A percentile compares a stretch with the other conserved stretches of the same genome.
Evolutionary conservation across 176 grass and related monocot species (phyloP).

Genomic region (Musa schizocarpa): DNA sequence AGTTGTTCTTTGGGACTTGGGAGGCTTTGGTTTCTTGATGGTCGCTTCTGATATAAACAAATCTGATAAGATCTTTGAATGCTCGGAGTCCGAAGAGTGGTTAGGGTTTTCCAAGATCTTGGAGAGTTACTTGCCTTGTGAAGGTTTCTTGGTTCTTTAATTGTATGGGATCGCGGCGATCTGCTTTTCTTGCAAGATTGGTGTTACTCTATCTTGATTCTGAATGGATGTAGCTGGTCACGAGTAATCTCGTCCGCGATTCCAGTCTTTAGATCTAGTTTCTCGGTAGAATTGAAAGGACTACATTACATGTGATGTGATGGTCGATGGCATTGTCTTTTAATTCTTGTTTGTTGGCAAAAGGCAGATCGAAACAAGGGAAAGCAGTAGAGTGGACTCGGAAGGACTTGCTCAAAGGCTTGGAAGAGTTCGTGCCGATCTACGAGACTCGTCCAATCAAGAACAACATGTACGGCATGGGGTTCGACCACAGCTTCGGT

Average conservation of each 20-base stretch:
- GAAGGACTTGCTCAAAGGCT: slow-evolving; percentile 50
- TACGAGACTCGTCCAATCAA: slow-evolving; percentile 79
- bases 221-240: not conserved
- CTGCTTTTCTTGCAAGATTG: not conserved
- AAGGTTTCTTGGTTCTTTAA: not conserved
- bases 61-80: not conserved
- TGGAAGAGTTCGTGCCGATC: slow-evolving; percentile 84
- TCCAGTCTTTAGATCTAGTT: not conserved
- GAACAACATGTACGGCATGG: slow-evolving; percentile 89
- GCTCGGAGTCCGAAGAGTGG: not conserved
- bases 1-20: not conserved
- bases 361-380: slow-evolving; percentile 87
- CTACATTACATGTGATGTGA: not conserved
- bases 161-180: not conserved
- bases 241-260: not conserved
- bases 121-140: not conserved
- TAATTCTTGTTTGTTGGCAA: slow-evolving; percentile 35
- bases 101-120: not conserved
- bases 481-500: slow-evolving; percentile 90
- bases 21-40: not conserved
- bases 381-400: slow-evolving; percentile 59
- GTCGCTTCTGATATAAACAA: not conserved
- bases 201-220: not conserved
- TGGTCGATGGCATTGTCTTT: slow-evolving; percentile 8
- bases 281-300: not conserved